Evolutionary conservation across 306 rosid species (phyloP), one percentile per base, ranked within the genome.

Genomic region (Cucumis melo): DNA sequence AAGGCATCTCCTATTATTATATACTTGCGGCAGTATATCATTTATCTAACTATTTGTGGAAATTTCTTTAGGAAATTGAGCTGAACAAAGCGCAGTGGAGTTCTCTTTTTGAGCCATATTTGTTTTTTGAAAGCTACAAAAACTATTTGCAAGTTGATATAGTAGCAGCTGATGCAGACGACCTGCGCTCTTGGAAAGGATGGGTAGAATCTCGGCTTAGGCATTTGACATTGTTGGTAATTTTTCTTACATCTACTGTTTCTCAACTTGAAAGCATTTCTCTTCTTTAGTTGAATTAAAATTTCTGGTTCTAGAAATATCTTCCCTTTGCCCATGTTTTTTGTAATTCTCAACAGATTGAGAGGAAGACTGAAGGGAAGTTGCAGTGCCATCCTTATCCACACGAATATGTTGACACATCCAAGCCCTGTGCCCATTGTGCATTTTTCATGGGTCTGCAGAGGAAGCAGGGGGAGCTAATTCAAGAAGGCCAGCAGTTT

Each of bases 381-480:
- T 81, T 94, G 80, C 99, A 94, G 85, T 94, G 99, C 83, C 99
- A 94, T 90, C 97, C 99, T 34, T 88, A 89, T 75, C 99, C 99
- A 23, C 86, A 89, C 55, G 99, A 94, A 83, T 92, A 88, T 77
- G 79, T 81, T 17, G 96, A 92, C 72, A 16, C 87, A 53, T 88
- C 93, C 74, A 94, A 88, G 84, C 90, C 87, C 16, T 89, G 95
- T 73, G 84, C 96, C 9, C 96, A 94, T 86, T 86, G 90, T 84
- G 95, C 99, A 44, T 94, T 90, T 86, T 94, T 94, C 83, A 88
- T 94, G 99, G 99, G 99, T 62, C 87, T 94, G 87, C 98, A 94
- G 84, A 88, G 99, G 85, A 94, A 88, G 83, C 96, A 92, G 88
- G 99, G 99, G 74, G 86, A 87, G 76, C 89, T 86, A 84, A 88